These are phyloP conservation scores for Royoungia palumana DNA, from an alignment of 768 basidiomycete genomes.

Conservation along the genomic window DNA sequence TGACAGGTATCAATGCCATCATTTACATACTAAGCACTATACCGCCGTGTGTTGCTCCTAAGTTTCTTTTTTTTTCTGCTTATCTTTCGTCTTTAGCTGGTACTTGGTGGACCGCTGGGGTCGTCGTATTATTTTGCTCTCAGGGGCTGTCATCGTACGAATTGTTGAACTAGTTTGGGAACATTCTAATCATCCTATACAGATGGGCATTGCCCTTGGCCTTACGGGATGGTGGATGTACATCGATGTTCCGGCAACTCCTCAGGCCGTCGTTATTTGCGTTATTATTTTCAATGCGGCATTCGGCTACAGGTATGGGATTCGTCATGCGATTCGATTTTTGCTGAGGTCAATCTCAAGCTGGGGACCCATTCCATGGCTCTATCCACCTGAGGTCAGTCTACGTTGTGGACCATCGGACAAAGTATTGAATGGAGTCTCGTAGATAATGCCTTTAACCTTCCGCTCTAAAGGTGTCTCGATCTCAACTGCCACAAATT, in stretches of 20 bases:
- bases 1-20: slow-evolving; percentile 91
- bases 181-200: slow-evolving; percentile 2
- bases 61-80: slow-evolving; percentile 3
- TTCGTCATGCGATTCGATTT: neutral
- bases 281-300: slow-evolving; percentile 93
- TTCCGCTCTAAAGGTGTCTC: slow-evolving; percentile 96
- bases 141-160: slow-evolving; percentile 76
- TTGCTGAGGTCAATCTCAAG: slow-evolving; percentile 24
- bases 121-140: slow-evolving; percentile 79
- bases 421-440: slow-evolving; percentile 3
- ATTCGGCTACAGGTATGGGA: slow-evolving; percentile 75
- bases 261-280: slow-evolving; percentile 81
- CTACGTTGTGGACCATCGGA: slow-evolving; percentile 1
- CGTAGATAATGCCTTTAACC: slow-evolving; percentile 81
- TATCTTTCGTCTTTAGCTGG: slow-evolving; percentile 55
- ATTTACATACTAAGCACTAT: slow-evolving; percentile 78
- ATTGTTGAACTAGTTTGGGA: neutral
- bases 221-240: slow-evolving; percentile 94
- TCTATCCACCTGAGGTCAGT: slow-evolving; percentile 78
- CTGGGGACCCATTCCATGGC: slow-evolving; percentile 89
- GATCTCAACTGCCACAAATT: slow-evolving; percentile 86
- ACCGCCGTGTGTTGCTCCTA: slow-evolving; percentile 62
- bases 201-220: slow-evolving; percentile 82
- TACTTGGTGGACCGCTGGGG: slow-evolving; percentile 92
- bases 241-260: slow-evolving; percentile 80